phyloP scores from a whole-genome alignment of 1,139 yeast genomes.

The Scheffersomyces titani region DNA sequence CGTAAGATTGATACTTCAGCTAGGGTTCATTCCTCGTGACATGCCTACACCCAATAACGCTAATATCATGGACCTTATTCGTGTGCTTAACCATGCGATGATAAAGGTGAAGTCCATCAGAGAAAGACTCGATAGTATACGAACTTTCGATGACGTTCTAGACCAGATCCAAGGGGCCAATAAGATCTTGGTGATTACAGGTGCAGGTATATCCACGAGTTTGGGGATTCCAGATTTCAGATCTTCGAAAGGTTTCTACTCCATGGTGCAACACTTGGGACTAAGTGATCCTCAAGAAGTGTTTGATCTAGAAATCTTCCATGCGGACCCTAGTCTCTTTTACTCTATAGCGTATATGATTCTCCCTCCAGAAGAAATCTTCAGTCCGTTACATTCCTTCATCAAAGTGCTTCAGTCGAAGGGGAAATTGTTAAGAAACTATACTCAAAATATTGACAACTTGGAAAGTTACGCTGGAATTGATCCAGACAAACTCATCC shows the following conservation, averaged over 20 bases:
- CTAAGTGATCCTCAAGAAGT: slow-evolving; percentile 93
- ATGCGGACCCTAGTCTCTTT: slow-evolving; percentile 78
- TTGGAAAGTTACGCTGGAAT: slow-evolving; percentile 86
- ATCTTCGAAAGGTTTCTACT: slow-evolving; percentile 84
- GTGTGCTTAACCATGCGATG: slow-evolving; percentile 59
- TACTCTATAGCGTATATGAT: slow-evolving; percentile 88
- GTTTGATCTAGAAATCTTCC: slow-evolving; percentile 74
- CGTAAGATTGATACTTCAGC: slow-evolving; percentile 43
- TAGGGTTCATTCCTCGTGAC: slow-evolving; percentile 55
- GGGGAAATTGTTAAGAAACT: slow-evolving; percentile 79
- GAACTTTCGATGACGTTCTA: slow-evolving; percentile 62
- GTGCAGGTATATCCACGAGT: slow-evolving; percentile 95
- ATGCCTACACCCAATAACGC: slow-evolving; percentile 28
- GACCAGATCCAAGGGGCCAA: slow-evolving; percentile 54
- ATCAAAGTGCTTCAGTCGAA: slow-evolving; percentile 73
- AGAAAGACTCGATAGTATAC: slow-evolving; percentile 50
- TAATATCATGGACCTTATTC: slow-evolving; percentile 49
- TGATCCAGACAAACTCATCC: slow-evolving; percentile 67
- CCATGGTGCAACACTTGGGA: slow-evolving; percentile 65
- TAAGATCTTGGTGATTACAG: slow-evolving; percentile 79
- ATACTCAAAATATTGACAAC: slow-evolving; percentile 95
- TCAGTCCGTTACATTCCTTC: slow-evolving; percentile 85
- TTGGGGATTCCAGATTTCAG: slow-evolving; percentile 95
- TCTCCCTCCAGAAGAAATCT: slow-evolving; percentile 73
- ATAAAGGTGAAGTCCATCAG: slow-evolving; percentile 58